phyloP scores from a whole-genome alignment of 148 eudicot species.

The Gaultheria prostrata region DNA sequence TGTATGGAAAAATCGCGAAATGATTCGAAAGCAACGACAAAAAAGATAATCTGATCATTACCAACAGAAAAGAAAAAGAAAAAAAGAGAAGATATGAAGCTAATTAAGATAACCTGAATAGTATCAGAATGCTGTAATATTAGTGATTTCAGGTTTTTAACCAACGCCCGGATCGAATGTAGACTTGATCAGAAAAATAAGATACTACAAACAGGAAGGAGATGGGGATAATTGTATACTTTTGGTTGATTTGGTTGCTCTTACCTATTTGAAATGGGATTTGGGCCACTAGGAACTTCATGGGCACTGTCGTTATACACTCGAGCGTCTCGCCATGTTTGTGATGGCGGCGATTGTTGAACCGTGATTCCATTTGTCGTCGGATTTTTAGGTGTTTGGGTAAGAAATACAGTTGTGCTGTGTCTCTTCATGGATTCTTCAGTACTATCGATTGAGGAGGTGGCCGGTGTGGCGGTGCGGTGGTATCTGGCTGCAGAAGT shows the following conservation, averaged over 20 bases:
- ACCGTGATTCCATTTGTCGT: conserved; percentile 1
- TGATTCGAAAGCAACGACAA: background rate
- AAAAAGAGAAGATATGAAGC: no score
- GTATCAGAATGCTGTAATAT: background rate
- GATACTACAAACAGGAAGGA: background rate
- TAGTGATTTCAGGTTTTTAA: background rate
- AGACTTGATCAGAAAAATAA: background rate
- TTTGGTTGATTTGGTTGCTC: background rate
- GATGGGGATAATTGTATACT: background rate
- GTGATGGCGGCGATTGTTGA: background rate
- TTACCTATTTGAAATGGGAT: conserved; percentile 41
- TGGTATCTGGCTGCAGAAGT: background rate
- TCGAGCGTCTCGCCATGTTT: background rate
- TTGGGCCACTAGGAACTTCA: conserved; percentile 45
- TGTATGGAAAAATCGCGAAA: background rate
- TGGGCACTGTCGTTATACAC: conserved; percentile 26
- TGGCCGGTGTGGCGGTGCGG: background rate
- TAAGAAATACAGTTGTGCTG: background rate
- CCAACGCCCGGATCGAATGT: background rate
- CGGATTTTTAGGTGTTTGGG: background rate
- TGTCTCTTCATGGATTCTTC: background rate
- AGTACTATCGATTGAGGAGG: background rate
- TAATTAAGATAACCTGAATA: background rate
- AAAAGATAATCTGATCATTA: background rate
- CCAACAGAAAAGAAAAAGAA: background rate